Evolutionary conservation across 169 alveolate species (phyloP), one percentile per base, ranked within the genome.

Genomic region (Plasmodium malariae): DNA sequence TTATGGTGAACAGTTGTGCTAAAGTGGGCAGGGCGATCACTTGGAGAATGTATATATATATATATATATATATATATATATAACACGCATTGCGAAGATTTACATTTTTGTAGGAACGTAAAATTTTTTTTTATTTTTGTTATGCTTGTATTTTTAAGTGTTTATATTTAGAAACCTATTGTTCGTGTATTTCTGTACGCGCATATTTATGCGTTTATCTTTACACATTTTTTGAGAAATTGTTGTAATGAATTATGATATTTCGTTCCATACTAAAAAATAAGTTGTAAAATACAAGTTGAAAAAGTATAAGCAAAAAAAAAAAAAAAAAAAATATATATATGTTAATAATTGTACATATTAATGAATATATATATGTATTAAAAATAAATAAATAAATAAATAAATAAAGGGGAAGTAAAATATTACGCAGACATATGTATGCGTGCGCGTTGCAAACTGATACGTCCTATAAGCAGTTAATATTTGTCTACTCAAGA

Each of bases 401-500:
- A 3, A 1, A 57, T 57, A 28, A 19, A 19, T 28, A 57, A 57
- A 57, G 1, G 4, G 32, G 0, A 57, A 19, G 12, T n/a, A n/a
- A n/a, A 11, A 45, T 45, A 45, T 45, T 11, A 45, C 5, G 14
- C 1, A 3, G 55, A 45, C 14, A 45, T 55, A 55, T 3, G 55
- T 9, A 45, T 1, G 11, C n/a, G 1, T 12, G 0, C 26, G n/a
- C 36, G 0, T 55, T 40, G 51, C 5, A 40, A 9, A 40, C 9
- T 40, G 51, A 40, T 40, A 9, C 51, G 51, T 55, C 12, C 65
- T 55, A 17, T 28, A 14, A 55, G 17, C n/a, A 12, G 55, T 45
- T n/a, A 3, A 57, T 68, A 28, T 26, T 12, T 68, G 48, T 19
- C 45, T 90, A 92, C 83, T 92, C 91, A 32, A 92, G 88, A 43